Conservation (phyloP, 352 stramenopile species). For the Globisporangium lucens region DNA sequence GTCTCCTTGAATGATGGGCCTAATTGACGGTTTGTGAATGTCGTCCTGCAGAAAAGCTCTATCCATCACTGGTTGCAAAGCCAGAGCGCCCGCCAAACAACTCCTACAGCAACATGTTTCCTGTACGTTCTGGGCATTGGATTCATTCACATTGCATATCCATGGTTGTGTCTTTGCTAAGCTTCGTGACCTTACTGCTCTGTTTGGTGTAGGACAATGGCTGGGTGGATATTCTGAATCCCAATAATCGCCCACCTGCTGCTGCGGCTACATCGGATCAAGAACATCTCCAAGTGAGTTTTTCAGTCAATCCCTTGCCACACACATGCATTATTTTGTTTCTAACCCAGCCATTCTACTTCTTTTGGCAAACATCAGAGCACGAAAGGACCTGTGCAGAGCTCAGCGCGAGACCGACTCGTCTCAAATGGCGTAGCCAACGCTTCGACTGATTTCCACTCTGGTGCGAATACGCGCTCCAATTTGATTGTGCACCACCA, state of each 20-base stretch:
- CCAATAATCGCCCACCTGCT: slow-evolving; percentile 14
- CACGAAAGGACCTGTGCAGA: not conserved
- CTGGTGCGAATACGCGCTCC: not conserved
- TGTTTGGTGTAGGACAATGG: slow-evolving; percentile 47
- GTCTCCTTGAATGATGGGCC: not conserved
- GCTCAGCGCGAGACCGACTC: slow-evolving; percentile 8
- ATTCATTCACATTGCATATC: not conserved
- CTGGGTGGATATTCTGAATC: slow-evolving; percentile 61
- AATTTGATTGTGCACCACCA: slow-evolving; percentile 3
- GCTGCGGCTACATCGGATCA: not conserved
- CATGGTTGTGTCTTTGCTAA: not conserved
- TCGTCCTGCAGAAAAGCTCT: slow-evolving; percentile 43
- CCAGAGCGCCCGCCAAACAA: slow-evolving; percentile 70
- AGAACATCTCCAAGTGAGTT: slow-evolving; percentile 12
- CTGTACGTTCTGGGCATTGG: slow-evolving; percentile 33
- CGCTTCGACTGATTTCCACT: not conserved
- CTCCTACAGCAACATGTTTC: slow-evolving; percentile 72
- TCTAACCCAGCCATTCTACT: not conserved
- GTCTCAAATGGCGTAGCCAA: not conserved
- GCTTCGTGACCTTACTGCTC: not conserved
- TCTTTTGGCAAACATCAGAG: not conserved
- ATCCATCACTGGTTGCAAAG: slow-evolving; percentile 48
- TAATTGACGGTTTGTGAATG: not conserved
- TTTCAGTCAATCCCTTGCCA: not conserved
- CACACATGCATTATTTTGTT: not conserved